Evolutionary conservation across 768 basidiomycete species (phyloP).

Genomic region (Leccinum longicurvipes): DNA sequence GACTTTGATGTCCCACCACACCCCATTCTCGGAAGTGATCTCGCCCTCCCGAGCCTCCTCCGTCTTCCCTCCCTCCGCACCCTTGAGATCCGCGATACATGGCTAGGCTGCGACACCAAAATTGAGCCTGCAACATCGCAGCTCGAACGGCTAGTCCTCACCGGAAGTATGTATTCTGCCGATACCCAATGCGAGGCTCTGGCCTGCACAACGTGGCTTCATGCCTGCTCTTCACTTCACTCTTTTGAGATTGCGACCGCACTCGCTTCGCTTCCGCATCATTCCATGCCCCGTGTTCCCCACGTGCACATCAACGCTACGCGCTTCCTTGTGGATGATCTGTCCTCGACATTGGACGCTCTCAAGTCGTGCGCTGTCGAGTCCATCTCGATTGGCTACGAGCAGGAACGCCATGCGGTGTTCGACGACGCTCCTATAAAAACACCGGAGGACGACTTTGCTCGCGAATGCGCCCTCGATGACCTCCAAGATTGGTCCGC

Average conservation of each 20-base stretch:
- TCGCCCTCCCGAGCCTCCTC: slow-evolving; percentile 64
- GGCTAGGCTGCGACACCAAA: slow-evolving; percentile 47
- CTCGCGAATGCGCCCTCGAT: slow-evolving; percentile 29
- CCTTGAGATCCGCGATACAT: slow-evolving; percentile 66
- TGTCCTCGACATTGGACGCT: slow-evolving; percentile 20
- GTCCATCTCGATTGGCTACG: slow-evolving; percentile 23
- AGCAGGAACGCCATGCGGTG: slow-evolving; percentile 4
- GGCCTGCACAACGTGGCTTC: slow-evolving; percentile 26
- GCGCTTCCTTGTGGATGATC: slow-evolving; percentile 20
- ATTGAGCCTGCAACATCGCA: slow-evolving; percentile 8
- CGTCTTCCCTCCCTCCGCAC: slow-evolving; percentile 57
- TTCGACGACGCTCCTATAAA: slow-evolving; percentile 2
- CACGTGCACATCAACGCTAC: slow-evolving; percentile 28
- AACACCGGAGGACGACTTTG: slow-evolving; percentile 18
- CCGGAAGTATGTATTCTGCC: slow-evolving; percentile 30
- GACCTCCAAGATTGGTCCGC: slow-evolving; percentile 29
- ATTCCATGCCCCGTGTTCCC: slow-evolving; percentile 9
- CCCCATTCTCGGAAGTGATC: slow-evolving; percentile 50
- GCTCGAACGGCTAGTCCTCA: slow-evolving; percentile 24
- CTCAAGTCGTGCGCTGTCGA: slow-evolving; percentile 16
- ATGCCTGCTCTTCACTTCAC: slow-evolving; percentile 20
- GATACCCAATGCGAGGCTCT: slow-evolving; percentile 15
- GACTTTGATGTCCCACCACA: slow-evolving; percentile 61
- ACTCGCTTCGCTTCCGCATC: slow-evolving; percentile 16
- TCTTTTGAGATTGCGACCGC: slow-evolving; percentile 22